Base-by-base conservation (phyloP, 2,329 filamentous ascomycete genomes). In the Pyrenophora seminiperda region DNA sequence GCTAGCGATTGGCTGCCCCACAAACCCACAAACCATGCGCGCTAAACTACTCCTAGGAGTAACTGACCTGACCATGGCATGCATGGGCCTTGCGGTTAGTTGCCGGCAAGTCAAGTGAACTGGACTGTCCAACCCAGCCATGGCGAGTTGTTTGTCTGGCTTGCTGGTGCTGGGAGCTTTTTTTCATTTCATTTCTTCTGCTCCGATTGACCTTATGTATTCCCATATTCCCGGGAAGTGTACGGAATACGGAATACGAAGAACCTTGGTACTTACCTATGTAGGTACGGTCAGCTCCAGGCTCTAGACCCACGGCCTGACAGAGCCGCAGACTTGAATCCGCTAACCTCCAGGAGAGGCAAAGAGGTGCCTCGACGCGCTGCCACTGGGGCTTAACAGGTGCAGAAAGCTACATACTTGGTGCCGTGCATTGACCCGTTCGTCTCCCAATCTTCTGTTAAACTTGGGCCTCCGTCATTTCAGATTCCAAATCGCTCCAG, bases 401-500 rank as follows among this genome's bases (percentile, higher is more conserved):
- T 30, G 20, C 31, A 47, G n/a, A 42, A 39, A 18, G 41, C 32
- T 46, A 34, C 53, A 20, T 47, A 34, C 53, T 32, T 47, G 50
- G 44, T 45, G 46, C 37, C 47, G 56, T 31, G 49, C 56, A 58
- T 42, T 43, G 51, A 44, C 52, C 24, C 20, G 33, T 22, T 46
- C 46, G 46, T 50, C 47, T 33, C 53, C 36, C 46, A 53, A 57
- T 45, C 39, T 54, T 36, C 50, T 48, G n/a, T n/a, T n/a, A n/a
- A 41, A 32, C 24, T 27, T 27, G 10, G 24, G 36, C 29, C 36
- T 14, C 20, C 17, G 49, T 56, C 56, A 48, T 58, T n/a, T 61
- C 41, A 52, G 34, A 67, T 69, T 68, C 65, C 66, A 68, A 69
- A 69, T 68, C 53, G 44, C 49, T 33, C n/a, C n/a, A n/a, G n/a